Base-by-base conservation (phyloP, 2,329 filamentous ascomycete genomes). In the Mycocentrospora acerina region DNA sequence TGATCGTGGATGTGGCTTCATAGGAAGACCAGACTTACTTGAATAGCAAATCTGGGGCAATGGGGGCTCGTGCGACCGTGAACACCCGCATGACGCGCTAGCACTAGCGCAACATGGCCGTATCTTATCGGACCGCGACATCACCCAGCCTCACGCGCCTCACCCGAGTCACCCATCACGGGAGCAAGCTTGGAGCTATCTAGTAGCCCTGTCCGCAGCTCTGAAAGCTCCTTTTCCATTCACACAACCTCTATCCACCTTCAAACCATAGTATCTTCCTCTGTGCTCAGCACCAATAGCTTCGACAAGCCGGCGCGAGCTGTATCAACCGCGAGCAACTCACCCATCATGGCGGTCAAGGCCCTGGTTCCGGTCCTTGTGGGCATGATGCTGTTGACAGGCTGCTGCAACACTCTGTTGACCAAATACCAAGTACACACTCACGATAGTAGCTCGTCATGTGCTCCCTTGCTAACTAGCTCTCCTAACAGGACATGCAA, bases 331-430 rank as follows among this genome's bases (percentile, higher is more conserved):
- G 36, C 51, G 47, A 44, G 46, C 39, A 31, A 38, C 37, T 33
- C 42, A 40, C 37, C 32, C 53, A 55, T 43, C 53, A 94, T 95
- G 87, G 79, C 85, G 54, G 76, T 79, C 52, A 81, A 80, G 66
- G 80, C 80, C 25, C 65, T 89, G 38, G 80, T 97, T 44, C 90
- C 90, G 25, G 79, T 96, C 62, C 77, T 97, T 48, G 89, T 97
- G 68, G 85, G 78, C 57, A 94, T 96, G 88, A 97, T 97, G 91
- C 77, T 97, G 63, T 72, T 95, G 64, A 96, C 91, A 16, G 91
- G 91, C 48, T 90, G 95, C 46, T 95, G 90, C 77, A 98, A 98
- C 68, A 98, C 93, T 2, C 81, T 98, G 46, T 77, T 98, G 60
- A 96, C 91, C 55, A 98, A 98, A 66, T 96, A 90, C 62, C 91